phyloP scores from a whole-genome alignment of 2,329 filamentous ascomycete genomes.

The Sclerotinia borealis region DNA sequence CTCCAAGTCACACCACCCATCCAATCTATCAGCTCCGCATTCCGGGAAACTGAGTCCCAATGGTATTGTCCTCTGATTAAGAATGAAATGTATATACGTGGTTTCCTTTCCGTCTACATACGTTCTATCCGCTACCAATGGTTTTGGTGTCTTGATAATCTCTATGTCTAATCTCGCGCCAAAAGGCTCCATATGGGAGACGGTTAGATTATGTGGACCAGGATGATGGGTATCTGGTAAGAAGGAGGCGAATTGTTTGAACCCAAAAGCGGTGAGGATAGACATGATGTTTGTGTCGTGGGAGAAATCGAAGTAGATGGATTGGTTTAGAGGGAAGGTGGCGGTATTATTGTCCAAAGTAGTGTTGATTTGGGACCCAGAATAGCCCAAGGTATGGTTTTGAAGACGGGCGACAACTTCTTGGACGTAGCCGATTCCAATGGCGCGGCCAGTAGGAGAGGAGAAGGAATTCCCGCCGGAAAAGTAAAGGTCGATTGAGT shows the following conservation, averaged over 20 bases:
- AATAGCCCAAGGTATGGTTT: conserved; percentile 57
- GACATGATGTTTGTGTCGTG: conserved; percentile 71
- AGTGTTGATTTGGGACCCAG: conserved; percentile 57
- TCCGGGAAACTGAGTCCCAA: conserved; percentile 59
- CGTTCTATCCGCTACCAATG: conserved; percentile 50
- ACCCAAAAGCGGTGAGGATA: conserved; percentile 65
- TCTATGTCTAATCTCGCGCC: conserved; percentile 69
- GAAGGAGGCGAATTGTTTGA: conserved; percentile 59
- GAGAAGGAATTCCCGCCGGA: conserved; percentile 41
- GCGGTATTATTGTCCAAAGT: conserved; percentile 60
- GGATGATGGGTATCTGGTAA: conserved; percentile 52
- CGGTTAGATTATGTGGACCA: conserved; percentile 54
- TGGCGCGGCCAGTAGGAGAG: conserved; percentile 46
- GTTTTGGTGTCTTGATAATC: conserved; percentile 60
- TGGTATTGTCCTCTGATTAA: conserved; percentile 69
- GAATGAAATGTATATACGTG: conserved; percentile 65
- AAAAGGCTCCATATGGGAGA: conserved; percentile 65
- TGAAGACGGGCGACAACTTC: conserved; percentile 66
- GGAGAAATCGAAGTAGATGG: conserved; percentile 70
- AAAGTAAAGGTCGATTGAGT: conserved; percentile 63
- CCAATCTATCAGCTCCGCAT: conserved; percentile 55
- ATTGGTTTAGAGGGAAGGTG: conserved; percentile 70
- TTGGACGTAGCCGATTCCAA: conserved; percentile 68
- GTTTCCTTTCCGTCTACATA: conserved; percentile 46
- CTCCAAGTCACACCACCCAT: conserved; percentile 71